These are phyloP conservation scores for Luvunga scandens DNA, from an alignment of 345 rosid species.

Conservation along the genomic window DNA sequence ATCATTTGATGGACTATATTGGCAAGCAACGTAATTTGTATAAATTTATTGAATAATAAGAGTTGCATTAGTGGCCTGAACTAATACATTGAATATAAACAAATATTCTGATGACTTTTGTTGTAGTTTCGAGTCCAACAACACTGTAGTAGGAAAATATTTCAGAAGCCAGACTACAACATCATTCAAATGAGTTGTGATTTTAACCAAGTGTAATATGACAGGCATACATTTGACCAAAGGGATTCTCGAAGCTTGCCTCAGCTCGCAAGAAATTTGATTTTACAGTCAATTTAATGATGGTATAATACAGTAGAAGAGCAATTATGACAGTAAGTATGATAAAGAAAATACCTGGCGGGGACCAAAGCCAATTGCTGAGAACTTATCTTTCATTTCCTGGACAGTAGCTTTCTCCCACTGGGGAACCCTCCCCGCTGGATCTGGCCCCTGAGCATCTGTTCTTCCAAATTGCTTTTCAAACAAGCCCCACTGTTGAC, in stretches of 20 bases:
- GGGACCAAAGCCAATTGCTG: conserved; percentile 79
- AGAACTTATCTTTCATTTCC: conserved; percentile 91
- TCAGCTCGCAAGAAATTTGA: background rate
- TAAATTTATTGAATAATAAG: background rate
- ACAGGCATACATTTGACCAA: background rate
- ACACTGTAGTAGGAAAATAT: background rate
- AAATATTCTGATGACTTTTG: background rate
- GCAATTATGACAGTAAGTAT: background rate
- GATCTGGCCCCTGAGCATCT: conserved; percentile 71
- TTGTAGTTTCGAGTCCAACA: background rate
- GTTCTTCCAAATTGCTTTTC: conserved; percentile 80
- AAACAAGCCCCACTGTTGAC: conserved; percentile 79
- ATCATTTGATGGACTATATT: background rate
- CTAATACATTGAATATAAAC: background rate
- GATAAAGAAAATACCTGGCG: conserved; percentile 61
- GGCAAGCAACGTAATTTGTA: background rate
- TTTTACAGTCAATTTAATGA: background rate
- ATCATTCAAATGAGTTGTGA: background rate
- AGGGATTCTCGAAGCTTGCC: background rate
- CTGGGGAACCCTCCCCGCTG: conserved; percentile 75
- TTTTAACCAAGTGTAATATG: background rate
- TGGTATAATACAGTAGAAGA: background rate
- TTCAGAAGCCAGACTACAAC: background rate
- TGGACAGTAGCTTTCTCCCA: conserved; percentile 80
- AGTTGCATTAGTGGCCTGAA: background rate